A percentile compares a stretch with the other conserved stretches of the same genome.
Evolutionary conservation across 345 rosid genomes (phyloP).

Genomic region (Eucalyptus cladocalyx): DNA sequence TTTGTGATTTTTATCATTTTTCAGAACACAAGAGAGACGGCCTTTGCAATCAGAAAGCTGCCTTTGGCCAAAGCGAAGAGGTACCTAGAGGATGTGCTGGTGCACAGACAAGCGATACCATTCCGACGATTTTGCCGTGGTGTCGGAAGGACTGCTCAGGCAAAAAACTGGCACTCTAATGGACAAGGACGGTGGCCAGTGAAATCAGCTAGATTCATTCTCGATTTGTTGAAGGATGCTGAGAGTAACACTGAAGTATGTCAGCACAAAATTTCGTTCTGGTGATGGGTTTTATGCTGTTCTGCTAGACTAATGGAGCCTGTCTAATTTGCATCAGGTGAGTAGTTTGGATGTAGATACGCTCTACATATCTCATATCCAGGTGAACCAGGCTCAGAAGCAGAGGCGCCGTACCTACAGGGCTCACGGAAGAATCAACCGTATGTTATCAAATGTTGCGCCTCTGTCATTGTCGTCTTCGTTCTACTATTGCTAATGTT

Average conservation of each 20-base stretch:
- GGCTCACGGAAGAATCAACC: conserved; percentile 36
- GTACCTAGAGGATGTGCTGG: conserved; percentile 58
- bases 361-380: conserved; percentile 15
- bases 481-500: not conserved
- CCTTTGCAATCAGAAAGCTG: conserved; percentile 43
- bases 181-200: conserved; percentile 66
- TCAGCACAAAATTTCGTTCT: not conserved
- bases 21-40: conserved; percentile 70
- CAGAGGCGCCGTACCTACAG: conserved; percentile 29
- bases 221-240: conserved; percentile 29
- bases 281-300: not conserved
- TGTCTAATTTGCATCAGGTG: conserved; percentile 2
- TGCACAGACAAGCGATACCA: conserved; percentile 68
- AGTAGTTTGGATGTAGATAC: conserved; percentile 30
- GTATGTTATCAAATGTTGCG: not conserved
- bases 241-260: conserved; percentile 35
- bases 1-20: not conserved
- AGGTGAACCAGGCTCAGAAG: conserved; percentile 31
- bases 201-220: conserved; percentile 25
- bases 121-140: conserved; percentile 56
- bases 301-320: not conserved
- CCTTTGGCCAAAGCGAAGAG: conserved; percentile 49
- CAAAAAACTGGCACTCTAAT: conserved; percentile 62
- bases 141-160: conserved; percentile 67
- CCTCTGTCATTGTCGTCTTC: not conserved